Base-by-base conservation (phyloP, 495 filamentous ascomycete species). In the Penicillium waksmanii region DNA sequence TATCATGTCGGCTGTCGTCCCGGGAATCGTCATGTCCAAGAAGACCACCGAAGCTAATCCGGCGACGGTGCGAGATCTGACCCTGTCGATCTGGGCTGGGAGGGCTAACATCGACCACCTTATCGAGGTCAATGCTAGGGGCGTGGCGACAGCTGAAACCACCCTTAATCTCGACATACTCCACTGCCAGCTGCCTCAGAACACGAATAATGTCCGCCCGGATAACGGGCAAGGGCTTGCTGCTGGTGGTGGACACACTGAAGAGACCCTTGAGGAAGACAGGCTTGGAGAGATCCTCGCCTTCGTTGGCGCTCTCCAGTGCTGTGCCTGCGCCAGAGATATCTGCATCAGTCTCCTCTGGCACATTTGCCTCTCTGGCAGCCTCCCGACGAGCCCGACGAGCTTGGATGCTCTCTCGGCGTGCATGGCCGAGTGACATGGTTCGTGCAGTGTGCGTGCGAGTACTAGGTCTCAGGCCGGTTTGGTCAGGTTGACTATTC, bases 211-310 rank as follows among this genome's bases (percentile, higher is more conserved):
- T 94, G 68, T 99, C 95, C 15, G 84, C 80, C 42, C 94, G 86
- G 60, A 98, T 98, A 60, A 89, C 82, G 3, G 85, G 70, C 19
- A 98, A 81, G 2, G 96, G 91, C 63, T 93, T 95, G 66, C 89
- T 96, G 63, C 93, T 97, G 3, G 95, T 99, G 0, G 95, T 99
- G 5, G 91, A 93, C 35, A 98, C 95, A 69, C 93, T 97, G 79
- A 99, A 99, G 23, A 99, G 85, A 21, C 95, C 95, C 72, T 99
- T 99, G 25, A 99, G 85, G 69, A 89, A 99, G 25, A 98, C 95
- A 1, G 96, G 96, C 67, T 96, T 98, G 81, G 65, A 90, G 75
- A 76, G 77, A 53, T 78, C 76, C 66, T 82, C 77, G 77, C 82
- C 58, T 73, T 83, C 64, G 77, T 76, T 69, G 80, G 77, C 80